Conservation (phyloP, 371 early-diverging fungal genomes). For the Circinella minor region DNA sequence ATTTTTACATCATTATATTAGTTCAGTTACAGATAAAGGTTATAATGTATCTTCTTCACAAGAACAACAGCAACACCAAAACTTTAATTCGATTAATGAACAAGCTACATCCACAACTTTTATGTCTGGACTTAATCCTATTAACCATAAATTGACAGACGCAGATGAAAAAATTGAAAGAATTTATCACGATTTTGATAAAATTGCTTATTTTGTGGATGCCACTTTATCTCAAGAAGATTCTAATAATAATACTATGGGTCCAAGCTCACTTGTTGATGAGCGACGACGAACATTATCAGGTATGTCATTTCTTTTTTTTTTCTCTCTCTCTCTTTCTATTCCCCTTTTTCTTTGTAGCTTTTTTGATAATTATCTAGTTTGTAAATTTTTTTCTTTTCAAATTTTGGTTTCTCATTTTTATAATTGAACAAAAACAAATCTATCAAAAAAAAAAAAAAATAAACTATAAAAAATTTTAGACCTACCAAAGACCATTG, state of each 20-base stretch:
- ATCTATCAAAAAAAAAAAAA: background rate
- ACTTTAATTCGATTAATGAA: slow-evolving; percentile 1
- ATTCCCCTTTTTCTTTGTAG: too few species aligned
- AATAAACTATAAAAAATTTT: background rate
- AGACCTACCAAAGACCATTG: slow-evolving; percentile 41
- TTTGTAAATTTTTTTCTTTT: background rate
- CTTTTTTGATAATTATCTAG: too few species aligned
- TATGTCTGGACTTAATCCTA: slow-evolving; percentile 17
- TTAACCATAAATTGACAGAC: slow-evolving; percentile 45
- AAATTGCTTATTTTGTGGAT: slow-evolving; percentile 66
- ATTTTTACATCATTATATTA: slow-evolving; percentile 80
- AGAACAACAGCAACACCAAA: background rate
- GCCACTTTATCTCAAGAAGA: slow-evolving; percentile 22
- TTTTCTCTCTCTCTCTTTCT: background rate
- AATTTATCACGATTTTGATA: slow-evolving; percentile 78
- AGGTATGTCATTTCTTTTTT: slow-evolving; percentile 14
- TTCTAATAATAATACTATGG: background rate
- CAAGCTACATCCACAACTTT: slow-evolving; percentile 12
- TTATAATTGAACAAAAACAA: too few species aligned
- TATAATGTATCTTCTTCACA: slow-evolving; percentile 23
- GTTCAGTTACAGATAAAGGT: slow-evolving; percentile 66
- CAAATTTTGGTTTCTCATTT: background rate
- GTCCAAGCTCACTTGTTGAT: background rate
- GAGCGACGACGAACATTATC: slow-evolving; percentile 32
- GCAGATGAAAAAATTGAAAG: slow-evolving; percentile 83